Evolutionary conservation across 2,329 filamentous ascomycete genomes (phyloP).

Genomic region (Colletotrichum sp.): DNA sequence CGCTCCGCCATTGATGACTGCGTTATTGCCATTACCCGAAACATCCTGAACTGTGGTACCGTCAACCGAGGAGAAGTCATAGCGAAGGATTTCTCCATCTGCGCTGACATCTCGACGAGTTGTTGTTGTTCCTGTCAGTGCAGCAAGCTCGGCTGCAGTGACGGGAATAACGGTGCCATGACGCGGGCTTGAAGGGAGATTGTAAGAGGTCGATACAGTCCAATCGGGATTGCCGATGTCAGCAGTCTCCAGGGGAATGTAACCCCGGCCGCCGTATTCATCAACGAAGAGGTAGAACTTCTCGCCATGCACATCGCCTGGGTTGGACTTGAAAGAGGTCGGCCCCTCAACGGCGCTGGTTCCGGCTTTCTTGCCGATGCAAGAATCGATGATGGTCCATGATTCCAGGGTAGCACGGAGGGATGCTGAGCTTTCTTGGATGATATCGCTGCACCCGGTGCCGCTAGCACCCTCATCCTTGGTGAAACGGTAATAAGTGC

Average conservation of each 20-base stretch:
- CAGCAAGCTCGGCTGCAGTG: constrained; percentile 48
- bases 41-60: constrained; percentile 19
- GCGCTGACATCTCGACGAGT: constrained; percentile 8
- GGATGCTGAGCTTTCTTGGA: constrained; percentile 51
- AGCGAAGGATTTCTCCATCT: constrained; percentile 24
- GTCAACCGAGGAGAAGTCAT: constrained; percentile 21
- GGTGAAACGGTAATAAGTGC: constrained; percentile 56
- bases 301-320: constrained; percentile 51
- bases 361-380: constrained; percentile 56
- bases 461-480: constrained; percentile 55
- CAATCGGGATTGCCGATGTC: constrained; percentile 54
- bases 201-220: constrained; percentile 50
- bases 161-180: constrained; percentile 60
- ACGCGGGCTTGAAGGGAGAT: constrained; percentile 52
- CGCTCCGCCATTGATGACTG: constrained; percentile 24
- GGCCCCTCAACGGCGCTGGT: constrained; percentile 55
- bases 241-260: constrained; percentile 56
- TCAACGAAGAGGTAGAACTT: constrained; percentile 63
- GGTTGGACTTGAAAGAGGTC: constrained; percentile 55
- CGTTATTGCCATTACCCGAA: constrained; percentile 25
- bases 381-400: constrained; percentile 50
- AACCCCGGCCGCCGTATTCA: constrained; percentile 55
- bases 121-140: constrained; percentile 27
- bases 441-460: constrained; percentile 59
- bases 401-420: constrained; percentile 43